phyloP scores from a whole-genome alignment of 306 rosid species.

The Amphicarpaea edgeworthii region DNA sequence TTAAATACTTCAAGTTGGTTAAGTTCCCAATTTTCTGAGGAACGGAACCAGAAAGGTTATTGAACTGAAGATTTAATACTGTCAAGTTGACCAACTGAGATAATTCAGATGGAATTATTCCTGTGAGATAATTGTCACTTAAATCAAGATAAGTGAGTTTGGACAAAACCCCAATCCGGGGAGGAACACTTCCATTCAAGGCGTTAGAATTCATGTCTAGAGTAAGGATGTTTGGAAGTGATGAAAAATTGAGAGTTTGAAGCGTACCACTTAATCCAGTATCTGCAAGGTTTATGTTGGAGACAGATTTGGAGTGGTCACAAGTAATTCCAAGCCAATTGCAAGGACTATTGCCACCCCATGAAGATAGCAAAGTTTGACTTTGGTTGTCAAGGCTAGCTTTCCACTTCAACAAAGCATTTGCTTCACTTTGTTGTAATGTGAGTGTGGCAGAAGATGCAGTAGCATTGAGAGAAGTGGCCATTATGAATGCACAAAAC shows the following conservation, averaged over 20 bases:
- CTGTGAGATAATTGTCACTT: too few relatives aligned
- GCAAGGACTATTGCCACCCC: conserved; percentile 31
- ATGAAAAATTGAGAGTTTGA: conserved; percentile 29
- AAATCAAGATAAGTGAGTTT: too few relatives aligned
- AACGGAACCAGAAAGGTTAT: too few relatives aligned
- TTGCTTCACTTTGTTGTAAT: not conserved
- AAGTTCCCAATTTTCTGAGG: too few relatives aligned
- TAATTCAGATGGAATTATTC: too few relatives aligned
- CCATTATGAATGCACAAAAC: not conserved
- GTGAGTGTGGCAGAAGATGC: not conserved
- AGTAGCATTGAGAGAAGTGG: not conserved
- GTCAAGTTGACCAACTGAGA: too few relatives aligned
- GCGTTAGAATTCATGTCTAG: too few relatives aligned
- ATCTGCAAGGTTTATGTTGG: not conserved
- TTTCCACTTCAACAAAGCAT: conserved; percentile 42
- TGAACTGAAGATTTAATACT: too few relatives aligned
- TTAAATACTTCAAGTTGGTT: too few relatives aligned
- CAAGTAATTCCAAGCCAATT: conserved; percentile 30
- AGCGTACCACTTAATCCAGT: conserved; percentile 35
- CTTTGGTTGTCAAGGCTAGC: conserved; percentile 25
- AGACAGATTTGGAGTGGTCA: not conserved
- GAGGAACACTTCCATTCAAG: too few relatives aligned
- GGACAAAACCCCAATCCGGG: too few relatives aligned
- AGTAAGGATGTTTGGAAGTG: too few relatives aligned
- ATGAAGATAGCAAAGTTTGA: conserved; percentile 32